Conservation (phyloP, 257 asterid species). For the Solanum clarkiae region DNA sequence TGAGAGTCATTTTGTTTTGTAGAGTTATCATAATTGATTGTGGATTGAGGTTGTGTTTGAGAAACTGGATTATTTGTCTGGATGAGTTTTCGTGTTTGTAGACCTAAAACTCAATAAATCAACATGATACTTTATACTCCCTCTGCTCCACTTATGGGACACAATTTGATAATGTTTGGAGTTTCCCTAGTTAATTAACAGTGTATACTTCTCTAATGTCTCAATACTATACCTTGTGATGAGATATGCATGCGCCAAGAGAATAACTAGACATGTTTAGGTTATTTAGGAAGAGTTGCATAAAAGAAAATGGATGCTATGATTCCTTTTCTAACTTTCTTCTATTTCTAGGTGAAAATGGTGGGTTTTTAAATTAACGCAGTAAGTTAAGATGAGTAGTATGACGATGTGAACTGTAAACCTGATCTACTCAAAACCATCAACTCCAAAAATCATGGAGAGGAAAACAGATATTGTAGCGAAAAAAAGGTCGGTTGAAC, state of each 20-base stretch:
- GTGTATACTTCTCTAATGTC: not conserved
- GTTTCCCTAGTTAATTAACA: not conserved
- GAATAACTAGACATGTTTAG: not conserved
- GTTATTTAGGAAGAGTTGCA: not conserved
- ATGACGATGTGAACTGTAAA: not conserved
- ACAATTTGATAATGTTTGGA: not conserved
- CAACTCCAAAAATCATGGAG: not conserved
- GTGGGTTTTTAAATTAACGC: not conserved
- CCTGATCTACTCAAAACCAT: not conserved
- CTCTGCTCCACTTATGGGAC: not conserved
- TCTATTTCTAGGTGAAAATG: not conserved
- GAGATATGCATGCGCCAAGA: not conserved
- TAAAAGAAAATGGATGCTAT: not conserved
- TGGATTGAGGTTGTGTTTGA: not conserved
- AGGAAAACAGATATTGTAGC: not conserved
- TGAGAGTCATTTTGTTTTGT: not conserved
- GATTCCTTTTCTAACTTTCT: not conserved
- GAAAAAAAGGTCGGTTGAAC: not conserved
- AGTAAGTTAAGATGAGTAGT: not conserved
- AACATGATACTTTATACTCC: not conserved
- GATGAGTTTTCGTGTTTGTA: not conserved
- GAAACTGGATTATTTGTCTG: not conserved
- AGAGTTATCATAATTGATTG: not conserved
- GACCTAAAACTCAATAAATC: not conserved
- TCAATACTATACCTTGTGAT: not conserved